Evolutionary conservation across 108 stramenopile species (phyloP).

Genomic region (Licmophora abbreviata): DNA sequence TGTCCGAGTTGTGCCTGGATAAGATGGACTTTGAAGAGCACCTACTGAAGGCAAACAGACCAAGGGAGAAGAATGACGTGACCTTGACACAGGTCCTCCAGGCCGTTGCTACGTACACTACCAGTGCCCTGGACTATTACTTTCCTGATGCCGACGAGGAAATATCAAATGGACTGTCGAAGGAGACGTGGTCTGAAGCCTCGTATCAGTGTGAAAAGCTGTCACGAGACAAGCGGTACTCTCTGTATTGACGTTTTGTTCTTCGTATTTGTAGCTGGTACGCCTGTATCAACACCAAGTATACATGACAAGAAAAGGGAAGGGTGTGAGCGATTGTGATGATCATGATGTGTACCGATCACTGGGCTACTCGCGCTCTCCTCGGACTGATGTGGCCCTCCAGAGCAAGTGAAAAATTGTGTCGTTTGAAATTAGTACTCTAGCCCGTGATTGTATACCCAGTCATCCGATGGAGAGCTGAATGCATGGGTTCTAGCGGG

Average conservation of each 20-base stretch:
- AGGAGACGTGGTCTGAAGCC: slow-evolving; percentile 12
- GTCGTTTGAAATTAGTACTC: no score
- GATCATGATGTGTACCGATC: no score
- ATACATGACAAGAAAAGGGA: no score
- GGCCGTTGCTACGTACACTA: slow-evolving; percentile 5
- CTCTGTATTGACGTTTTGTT: neutral
- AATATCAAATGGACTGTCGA: neutral
- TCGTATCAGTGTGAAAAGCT: slow-evolving; percentile 10
- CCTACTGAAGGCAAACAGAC: neutral
- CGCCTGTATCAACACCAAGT: no score
- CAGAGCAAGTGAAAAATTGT: no score
- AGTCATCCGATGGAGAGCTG: no score
- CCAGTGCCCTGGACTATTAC: slow-evolving; percentile 9
- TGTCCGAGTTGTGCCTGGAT: slow-evolving; percentile 27
- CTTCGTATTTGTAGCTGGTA: no score
- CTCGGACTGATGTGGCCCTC: no score
- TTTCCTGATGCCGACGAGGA: slow-evolving; percentile 7
- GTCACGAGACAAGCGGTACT: neutral
- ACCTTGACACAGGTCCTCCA: slow-evolving; percentile 2
- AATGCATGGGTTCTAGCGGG: no score
- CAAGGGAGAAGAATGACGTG: neutral
- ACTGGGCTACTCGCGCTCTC: no score
- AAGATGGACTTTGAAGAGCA: slow-evolving; percentile 17
- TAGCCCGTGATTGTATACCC: no score
- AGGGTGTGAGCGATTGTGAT: no score